Conservation (phyloP, 2,329 filamentous ascomycete species). For the Aureobasidium namibiae region DNA sequence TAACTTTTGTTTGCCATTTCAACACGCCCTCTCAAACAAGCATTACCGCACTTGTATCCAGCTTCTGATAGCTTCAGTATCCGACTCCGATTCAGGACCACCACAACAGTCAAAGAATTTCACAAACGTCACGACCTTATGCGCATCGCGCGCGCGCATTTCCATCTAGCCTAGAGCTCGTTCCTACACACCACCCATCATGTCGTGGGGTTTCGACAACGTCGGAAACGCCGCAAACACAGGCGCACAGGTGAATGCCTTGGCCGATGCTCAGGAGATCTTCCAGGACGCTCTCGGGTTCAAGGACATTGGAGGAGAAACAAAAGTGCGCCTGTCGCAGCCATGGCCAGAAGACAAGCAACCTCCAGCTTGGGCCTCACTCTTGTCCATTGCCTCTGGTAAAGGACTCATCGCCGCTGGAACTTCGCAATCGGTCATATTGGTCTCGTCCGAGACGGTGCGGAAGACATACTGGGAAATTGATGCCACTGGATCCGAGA, state of each 20-base stretch:
- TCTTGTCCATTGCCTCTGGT: constrained; percentile 73
- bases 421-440: constrained; percentile 67
- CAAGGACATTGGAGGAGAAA: constrained; percentile 67
- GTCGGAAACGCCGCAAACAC: too few species aligned
- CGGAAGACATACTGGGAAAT: constrained; percentile 57
- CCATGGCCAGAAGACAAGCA: constrained; percentile 63
- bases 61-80: not conserved
- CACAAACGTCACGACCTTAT: not conserved
- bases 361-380: constrained; percentile 69
- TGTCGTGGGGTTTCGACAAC: constrained; percentile 56
- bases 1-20: not conserved
- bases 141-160: constrained; percentile 1
- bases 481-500: constrained; percentile 40
- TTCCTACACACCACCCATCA: constrained; percentile 23
- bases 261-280: constrained; percentile 66
- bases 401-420: constrained; percentile 80
- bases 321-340: constrained; percentile 69
- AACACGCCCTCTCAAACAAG: not conserved
- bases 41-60: not conserved
- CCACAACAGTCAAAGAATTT: not conserved
- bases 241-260: constrained; percentile 40
- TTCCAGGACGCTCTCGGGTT: constrained; percentile 81
- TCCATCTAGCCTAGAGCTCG: not conserved
- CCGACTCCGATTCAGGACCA: too few species aligned
- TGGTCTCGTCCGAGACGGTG: constrained; percentile 70